Base-by-base conservation (phyloP, 164 flowering plant genomes). In the Aristolochia fimbriata region DNA sequence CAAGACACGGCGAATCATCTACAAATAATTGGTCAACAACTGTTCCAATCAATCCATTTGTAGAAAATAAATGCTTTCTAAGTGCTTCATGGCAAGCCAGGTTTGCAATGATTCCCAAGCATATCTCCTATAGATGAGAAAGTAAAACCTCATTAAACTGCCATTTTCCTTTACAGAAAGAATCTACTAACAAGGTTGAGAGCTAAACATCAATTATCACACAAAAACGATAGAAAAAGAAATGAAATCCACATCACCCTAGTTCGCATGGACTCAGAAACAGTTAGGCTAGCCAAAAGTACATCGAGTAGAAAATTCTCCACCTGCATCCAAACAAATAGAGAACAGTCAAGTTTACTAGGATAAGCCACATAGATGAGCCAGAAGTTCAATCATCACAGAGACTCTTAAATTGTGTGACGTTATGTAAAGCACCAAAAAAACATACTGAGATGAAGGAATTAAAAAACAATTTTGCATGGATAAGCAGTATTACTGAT, bases 91-190 rank as follows among this genome's bases (percentile, higher is more conserved):
- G 96, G 79, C 97, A 93, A 57, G 88, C 94, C 56, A 93, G 81
- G 66, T 93, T 93, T 61, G 87, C 97, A 58, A 90, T 71, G 47
- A 90, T 85, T 62, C 97, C 99, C 64, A 93, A 80, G 80, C 81
- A 73, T 66, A 93, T 93, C 74, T 90, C 98, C 97, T 90, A 11
- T 17, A 23, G 56, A 52, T 37, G 9, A 37, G 43, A 37, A 37
- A 37, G 9, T 10, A 37, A 37, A 37, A 37, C 43, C 43, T 37
- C 9, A 37, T 37, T 10, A 37, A 37, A 37, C 43, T 6, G 43
- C 43, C 12, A 37, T 37, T 37, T 37, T 37, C 1, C 12, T 37
- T 37, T 6, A 37, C 9, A 37, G 12, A 3, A 37, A 37, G 11
- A 37, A 37, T 37, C 12, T 37, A 10, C 43, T 37, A 3, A 37